Evolutionary conservation across 352 stramenopile species (phyloP).

Genomic region (Phytophthora litchii): DNA sequence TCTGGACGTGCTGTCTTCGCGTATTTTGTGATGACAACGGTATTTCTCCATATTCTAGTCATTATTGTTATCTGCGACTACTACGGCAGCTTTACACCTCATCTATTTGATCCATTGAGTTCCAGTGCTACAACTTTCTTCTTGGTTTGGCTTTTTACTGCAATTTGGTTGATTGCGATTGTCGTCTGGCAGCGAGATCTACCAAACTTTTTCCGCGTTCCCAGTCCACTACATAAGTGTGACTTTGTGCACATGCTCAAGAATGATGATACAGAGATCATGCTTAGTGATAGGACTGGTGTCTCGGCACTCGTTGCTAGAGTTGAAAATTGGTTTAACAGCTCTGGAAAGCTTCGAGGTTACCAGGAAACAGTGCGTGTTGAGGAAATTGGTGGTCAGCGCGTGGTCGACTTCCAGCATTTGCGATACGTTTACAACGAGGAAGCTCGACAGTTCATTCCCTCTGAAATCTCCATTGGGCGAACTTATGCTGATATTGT

Average conservation of each 20-base stretch:
- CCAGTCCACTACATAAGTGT: conserved; percentile 29
- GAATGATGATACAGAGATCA: conserved; percentile 35
- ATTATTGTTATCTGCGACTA: conserved; percentile 45
- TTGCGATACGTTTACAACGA: conserved; percentile 52
- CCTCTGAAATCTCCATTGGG: conserved; percentile 31
- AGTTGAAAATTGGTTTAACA: conserved; percentile 34
- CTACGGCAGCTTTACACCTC: conserved; percentile 36
- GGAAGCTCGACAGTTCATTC: conserved; percentile 28
- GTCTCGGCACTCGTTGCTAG: conserved; percentile 35
- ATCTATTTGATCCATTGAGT: conserved; percentile 33
- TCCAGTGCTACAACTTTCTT: conserved; percentile 39
- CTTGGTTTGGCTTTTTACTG: conserved; percentile 37
- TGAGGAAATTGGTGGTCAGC: conserved; percentile 18
- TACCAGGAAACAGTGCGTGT: conserved; percentile 43
- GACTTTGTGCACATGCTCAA: conserved; percentile 46
- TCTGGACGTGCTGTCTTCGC: conserved; percentile 25
- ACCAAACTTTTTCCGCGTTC: conserved; percentile 42
- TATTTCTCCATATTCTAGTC: conserved; percentile 33
- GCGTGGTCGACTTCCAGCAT: conserved; percentile 49
- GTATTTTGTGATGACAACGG: conserved; percentile 29
- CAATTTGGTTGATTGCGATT: conserved; percentile 34
- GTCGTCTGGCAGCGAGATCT: conserved; percentile 31
- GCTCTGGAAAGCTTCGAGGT: conserved; percentile 16
- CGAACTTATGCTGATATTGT: conserved; percentile 31
- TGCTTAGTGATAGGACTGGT: conserved; percentile 35